Evolutionary conservation across 2,329 filamentous ascomycete species (phyloP).

Genomic region (Talaromyces sp.): DNA sequence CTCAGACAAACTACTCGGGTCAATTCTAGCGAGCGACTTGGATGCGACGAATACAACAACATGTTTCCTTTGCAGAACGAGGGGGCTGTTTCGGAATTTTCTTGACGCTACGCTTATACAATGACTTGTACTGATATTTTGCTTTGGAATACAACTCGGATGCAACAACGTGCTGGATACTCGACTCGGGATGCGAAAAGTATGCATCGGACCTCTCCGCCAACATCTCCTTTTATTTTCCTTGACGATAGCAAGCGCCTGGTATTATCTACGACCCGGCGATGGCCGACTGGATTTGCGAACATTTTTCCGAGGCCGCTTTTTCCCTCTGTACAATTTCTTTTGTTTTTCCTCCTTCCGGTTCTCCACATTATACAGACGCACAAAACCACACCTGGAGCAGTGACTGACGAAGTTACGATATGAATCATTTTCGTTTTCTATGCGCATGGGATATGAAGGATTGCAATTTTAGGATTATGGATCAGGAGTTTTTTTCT

Average conservation of each 20-base stretch:
- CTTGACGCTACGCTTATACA: not conserved
- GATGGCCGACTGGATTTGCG: not conserved
- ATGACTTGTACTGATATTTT: conserved; percentile 13
- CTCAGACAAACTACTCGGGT: conserved; percentile 25
- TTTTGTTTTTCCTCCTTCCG: conserved; percentile 21
- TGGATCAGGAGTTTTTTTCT: conserved; percentile 20
- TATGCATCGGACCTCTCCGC: not conserved
- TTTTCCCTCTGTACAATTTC: conserved; percentile 24
- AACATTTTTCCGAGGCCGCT: conserved; percentile 1
- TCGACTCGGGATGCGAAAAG: not conserved
- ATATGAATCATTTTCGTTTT: not conserved
- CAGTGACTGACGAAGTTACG: not conserved
- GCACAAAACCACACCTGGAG: not conserved
- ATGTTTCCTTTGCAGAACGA: not conserved
- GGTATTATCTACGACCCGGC: not conserved
- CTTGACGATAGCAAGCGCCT: not conserved
- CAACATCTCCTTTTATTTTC: not conserved
- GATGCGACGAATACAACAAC: not conserved
- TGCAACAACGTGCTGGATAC: conserved; percentile 2
- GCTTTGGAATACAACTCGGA: conserved; percentile 3
- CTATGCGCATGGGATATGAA: not conserved
- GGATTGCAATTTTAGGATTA: conserved; percentile 9
- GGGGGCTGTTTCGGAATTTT: not conserved
- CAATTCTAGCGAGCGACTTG: conserved; percentile 21
- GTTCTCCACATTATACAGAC: not conserved